Evolutionary conservation across 495 filamentous ascomycete genomes (phyloP).

Genomic region (Aspergillus asperescens): DNA sequence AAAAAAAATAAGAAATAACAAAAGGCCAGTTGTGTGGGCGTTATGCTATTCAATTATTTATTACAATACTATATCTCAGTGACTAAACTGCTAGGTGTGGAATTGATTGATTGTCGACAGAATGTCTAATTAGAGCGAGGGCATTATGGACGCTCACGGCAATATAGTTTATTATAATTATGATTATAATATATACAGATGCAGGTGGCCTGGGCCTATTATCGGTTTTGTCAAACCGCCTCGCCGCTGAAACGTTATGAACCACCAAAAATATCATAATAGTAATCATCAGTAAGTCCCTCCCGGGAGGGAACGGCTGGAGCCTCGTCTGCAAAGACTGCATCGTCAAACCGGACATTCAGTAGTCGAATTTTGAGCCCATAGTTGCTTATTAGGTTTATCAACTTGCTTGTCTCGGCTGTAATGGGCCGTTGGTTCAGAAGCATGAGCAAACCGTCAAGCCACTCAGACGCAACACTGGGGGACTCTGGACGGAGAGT

Average conservation of each 20-base stretch:
- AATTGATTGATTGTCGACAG: no score
- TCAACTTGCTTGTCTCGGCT: slow-evolving; percentile 84
- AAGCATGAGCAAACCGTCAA: slow-evolving; percentile 93
- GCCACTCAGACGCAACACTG: slow-evolving; percentile 87
- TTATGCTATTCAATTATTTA: no score
- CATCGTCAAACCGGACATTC: slow-evolving; percentile 84
- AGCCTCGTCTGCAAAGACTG: slow-evolving; percentile 40
- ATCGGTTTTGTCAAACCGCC: not conserved
- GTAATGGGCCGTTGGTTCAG: slow-evolving; percentile 95
- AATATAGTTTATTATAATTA: not conserved
- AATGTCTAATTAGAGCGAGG: no score
- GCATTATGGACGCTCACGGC: no score
- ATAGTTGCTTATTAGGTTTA: slow-evolving; percentile 79
- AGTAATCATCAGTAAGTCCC: slow-evolving; percentile 50
- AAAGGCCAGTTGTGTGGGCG: no score
- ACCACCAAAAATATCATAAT: slow-evolving; percentile 52
- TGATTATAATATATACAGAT: not conserved
- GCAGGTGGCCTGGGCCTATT: not conserved
- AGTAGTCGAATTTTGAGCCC: slow-evolving; percentile 88
- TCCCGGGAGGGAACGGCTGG: slow-evolving; percentile 44
- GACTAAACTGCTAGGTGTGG: no score
- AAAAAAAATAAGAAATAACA: no score
- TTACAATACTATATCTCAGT: no score
- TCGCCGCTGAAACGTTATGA: slow-evolving; percentile 14
- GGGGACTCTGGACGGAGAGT: slow-evolving; percentile 77